Evolutionary conservation across 2,329 filamentous ascomycete species (phyloP).

Genomic region (Diaporthe vexans): DNA sequence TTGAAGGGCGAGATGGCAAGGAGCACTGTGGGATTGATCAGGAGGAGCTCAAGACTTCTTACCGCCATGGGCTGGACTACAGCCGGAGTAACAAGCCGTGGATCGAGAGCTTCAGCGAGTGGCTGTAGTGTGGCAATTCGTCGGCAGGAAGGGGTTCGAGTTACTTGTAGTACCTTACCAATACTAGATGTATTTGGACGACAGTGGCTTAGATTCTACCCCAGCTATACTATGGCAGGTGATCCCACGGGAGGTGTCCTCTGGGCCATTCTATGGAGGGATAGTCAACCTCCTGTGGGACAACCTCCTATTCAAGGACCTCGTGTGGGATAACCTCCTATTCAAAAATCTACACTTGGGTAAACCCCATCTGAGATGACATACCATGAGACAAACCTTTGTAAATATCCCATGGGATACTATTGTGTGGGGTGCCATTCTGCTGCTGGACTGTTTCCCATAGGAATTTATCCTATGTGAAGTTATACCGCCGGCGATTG

Average conservation of each 20-base stretch:
- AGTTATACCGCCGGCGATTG: no score
- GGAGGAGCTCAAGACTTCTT: conserved; percentile 76
- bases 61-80: conserved; percentile 73
- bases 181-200: background rate
- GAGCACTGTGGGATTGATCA: conserved; percentile 84
- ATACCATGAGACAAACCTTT: background rate
- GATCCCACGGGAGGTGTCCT: no score
- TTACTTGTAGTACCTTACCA: background rate
- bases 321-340: no score
- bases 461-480: background rate
- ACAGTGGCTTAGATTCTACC: background rate
- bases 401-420: background rate
- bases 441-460: background rate
- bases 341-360: background rate
- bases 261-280: no score
- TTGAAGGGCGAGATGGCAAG: conserved; percentile 78
- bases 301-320: no score
- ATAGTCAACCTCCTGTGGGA: no score
- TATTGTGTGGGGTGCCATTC: background rate
- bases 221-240: background rate
- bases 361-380: background rate
- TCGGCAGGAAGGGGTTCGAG: background rate
- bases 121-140: conserved; percentile 47
- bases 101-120: conserved; percentile 55
- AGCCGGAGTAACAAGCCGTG: conserved; percentile 66